Evolutionary conservation across 164 flowering plant genomes (phyloP), one percentile per base, ranked within the genome.

Genomic region (Litsea cubeba): DNA sequence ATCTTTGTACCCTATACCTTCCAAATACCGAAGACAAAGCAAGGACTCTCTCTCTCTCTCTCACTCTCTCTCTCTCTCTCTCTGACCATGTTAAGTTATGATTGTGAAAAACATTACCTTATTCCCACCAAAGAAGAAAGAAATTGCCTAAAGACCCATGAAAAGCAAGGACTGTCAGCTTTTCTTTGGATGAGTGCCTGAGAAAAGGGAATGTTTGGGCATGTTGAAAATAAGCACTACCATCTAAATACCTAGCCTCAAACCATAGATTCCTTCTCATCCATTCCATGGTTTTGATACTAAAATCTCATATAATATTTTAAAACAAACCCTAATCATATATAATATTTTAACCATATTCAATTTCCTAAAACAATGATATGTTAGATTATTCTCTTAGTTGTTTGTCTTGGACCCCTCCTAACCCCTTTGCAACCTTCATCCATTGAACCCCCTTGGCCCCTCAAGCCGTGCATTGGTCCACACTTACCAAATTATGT

Each of bases 361-460:
- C 2, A 54, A 54, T 54, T 54, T 15, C 46, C n/a, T 14, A 54
- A 54, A 20, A 54, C 60, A 54, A 40, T 54, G 60, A 54, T 14
- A 14, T 18, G n/a, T 54, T 18, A 54, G n/a, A 20, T 54, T 54
- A 54, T 15, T 54, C 10, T 40, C 46, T 40, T 7, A 40, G 46
- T 40, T 8, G 11, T 40, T 8, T 40, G 17, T 14, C 6, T 15
- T 54, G 60, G 60, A 14, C 60, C 60, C 60, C 17, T 40, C 46
- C 60, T 1, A 54, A 54, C 17, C 66, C 74, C 77, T 80, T 78
- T 77, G 76, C 79, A 72, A 64, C 78, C 77, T 75, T 69, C 58
- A 73, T 75, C 76, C 68, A 62, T 79, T 75, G 78, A 26, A 72
- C 82, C 75, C 17, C 25, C 26, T 23, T 63, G 28, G 17, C 32